Conservation (phyloP, 2,329 filamentous ascomycete genomes). For the Fragosphaeria purpurea region DNA sequence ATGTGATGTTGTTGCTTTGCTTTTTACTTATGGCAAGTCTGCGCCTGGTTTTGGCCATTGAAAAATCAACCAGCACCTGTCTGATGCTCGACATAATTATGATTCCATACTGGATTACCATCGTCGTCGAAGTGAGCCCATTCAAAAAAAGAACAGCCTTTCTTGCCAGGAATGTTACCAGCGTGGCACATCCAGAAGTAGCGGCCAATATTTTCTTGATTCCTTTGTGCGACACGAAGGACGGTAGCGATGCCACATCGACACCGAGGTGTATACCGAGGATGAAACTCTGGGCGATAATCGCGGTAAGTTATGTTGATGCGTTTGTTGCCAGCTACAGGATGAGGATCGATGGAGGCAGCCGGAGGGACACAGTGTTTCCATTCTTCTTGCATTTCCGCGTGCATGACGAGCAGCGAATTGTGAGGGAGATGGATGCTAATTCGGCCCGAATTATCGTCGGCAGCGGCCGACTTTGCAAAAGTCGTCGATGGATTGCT, state of each 20-base stretch:
- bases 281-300: slow-evolving; percentile 70
- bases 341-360: slow-evolving; percentile 71
- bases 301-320: slow-evolving; percentile 93
- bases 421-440: slow-evolving; percentile 92
- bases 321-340: slow-evolving; percentile 64
- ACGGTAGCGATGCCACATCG: slow-evolving; percentile 58
- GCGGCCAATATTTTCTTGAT: slow-evolving; percentile 62
- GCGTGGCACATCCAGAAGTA: slow-evolving; percentile 92
- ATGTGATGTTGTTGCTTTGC: no score
- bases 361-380: slow-evolving; percentile 79
- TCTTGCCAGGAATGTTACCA: slow-evolving; percentile 57
- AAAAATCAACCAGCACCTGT: no score
- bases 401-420: slow-evolving; percentile 88
- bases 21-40: no score
- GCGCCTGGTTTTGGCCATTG: no score
- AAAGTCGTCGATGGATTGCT: no score
- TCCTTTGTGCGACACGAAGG: slow-evolving; percentile 70
- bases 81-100: neutral
- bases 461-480: slow-evolving; percentile 21
- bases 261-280: slow-evolving; percentile 67
- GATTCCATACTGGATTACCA: slow-evolving; percentile 60
- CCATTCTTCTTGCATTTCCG: slow-evolving; percentile 96
- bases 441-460: slow-evolving; percentile 72
- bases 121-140: slow-evolving; percentile 86
- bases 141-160: slow-evolving; percentile 67